phyloP scores from a whole-genome alignment of 1,284 basidiomycete genomes.

The Cryptococcus deneoformans region DNA sequence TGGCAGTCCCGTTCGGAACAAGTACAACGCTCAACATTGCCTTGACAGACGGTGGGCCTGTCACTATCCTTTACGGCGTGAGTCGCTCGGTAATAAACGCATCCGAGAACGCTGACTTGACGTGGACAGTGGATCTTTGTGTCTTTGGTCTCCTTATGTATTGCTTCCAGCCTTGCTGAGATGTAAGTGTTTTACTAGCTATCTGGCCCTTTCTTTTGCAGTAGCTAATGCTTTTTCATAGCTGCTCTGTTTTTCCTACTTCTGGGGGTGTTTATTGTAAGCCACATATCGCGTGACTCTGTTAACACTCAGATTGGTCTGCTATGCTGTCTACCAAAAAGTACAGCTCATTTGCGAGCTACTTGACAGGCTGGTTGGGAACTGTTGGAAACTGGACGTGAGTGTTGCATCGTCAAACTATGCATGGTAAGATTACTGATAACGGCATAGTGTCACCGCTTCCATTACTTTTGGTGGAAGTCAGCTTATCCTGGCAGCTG shows the following conservation, averaged over 20 bases:
- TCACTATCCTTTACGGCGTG: conserved; percentile 49
- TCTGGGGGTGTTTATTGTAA: conserved; percentile 52
- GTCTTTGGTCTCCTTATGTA: conserved; percentile 51
- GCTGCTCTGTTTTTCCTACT: conserved; percentile 52
- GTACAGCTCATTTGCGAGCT: conserved; percentile 50
- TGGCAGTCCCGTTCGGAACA: conserved; percentile 52
- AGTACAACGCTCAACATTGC: conserved; percentile 50
- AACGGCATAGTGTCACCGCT: conserved; percentile 42
- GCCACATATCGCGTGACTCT: conserved; percentile 1
- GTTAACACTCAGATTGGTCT: conserved; percentile 43
- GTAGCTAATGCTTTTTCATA: conserved; percentile 1
- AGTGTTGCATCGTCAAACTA: conserved; percentile 3
- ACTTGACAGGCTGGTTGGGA: conserved; percentile 53
- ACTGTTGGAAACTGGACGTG: conserved; percentile 54
- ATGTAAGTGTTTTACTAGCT: conserved; percentile 29
- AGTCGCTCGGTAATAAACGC: conserved; percentile 10
- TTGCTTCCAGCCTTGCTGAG: conserved; percentile 52
- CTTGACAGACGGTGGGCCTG: conserved; percentile 51
- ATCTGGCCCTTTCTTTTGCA: too few species aligned
- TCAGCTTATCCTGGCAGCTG: conserved; percentile 52
- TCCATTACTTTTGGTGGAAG: conserved; percentile 54
- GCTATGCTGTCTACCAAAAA: conserved; percentile 50
- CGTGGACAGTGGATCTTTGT: conserved; percentile 50
- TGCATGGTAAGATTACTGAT: neutral
- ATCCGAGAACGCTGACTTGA: neutral